Conservation (phyloP, 2,329 filamentous ascomycete species). For the Incumbomyces lentus region DNA sequence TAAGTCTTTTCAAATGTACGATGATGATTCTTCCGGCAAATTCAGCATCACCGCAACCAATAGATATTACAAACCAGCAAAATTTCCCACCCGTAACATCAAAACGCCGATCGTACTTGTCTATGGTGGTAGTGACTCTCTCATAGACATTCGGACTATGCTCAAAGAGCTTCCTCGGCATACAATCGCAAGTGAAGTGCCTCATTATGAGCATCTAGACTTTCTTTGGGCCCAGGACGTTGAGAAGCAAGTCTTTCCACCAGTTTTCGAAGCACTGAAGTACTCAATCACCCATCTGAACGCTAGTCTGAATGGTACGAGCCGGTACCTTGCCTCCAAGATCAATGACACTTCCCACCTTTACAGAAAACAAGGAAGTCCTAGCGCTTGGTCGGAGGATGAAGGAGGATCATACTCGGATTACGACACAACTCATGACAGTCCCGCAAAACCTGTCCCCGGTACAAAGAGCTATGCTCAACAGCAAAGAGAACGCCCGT, state of each 20-base stretch:
- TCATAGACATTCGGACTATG: constrained; percentile 92
- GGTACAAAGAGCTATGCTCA: constrained; percentile 18
- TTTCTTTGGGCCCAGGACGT: constrained; percentile 90
- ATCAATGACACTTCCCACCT: constrained; percentile 16
- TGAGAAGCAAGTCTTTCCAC: constrained; percentile 71
- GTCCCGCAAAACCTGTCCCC: constrained; percentile 6
- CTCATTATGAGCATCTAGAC: constrained; percentile 92
- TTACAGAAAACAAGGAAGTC: constrained; percentile 12
- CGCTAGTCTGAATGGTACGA: constrained; percentile 11
- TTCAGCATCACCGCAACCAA: constrained; percentile 59
- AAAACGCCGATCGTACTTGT: constrained; percentile 88
- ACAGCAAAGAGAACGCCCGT: constrained; percentile 16
- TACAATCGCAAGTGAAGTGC: constrained; percentile 76
- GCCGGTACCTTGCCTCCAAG: constrained; percentile 14
- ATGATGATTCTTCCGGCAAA: constrained; percentile 78
- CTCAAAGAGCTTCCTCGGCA: constrained; percentile 73
- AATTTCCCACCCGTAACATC: constrained; percentile 94
- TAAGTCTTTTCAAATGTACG: constrained; percentile 95
- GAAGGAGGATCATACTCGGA: constrained; percentile 16
- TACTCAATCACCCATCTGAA: constrained; percentile 38
- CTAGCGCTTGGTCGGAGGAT: constrained; percentile 18
- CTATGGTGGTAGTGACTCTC: constrained; percentile 84
- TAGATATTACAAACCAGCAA: constrained; percentile 92
- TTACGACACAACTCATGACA: constrained; percentile 16
- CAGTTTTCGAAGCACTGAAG: constrained; percentile 82